These are phyloP conservation scores for Tetrapisispora nanseiensis DNA, from an alignment of 805 yeast genomes.

Conservation along the genomic window DNA sequence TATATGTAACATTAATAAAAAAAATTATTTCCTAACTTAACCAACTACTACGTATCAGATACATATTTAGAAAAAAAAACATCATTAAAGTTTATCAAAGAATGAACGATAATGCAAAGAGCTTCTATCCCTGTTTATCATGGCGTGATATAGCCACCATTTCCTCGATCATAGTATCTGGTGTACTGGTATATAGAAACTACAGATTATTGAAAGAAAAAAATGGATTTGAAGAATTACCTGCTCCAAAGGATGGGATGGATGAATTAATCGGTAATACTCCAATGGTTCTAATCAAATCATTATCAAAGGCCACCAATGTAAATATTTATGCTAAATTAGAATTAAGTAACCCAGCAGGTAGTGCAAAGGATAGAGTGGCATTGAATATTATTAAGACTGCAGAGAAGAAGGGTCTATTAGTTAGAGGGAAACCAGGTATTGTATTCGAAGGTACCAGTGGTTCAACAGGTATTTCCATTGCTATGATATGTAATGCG, in stretches of 20 bases:
- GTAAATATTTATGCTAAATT: constrained; percentile 79
- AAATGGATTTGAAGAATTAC: neutral
- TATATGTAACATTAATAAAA: too few relatives aligned
- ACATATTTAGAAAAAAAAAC: too few relatives aligned
- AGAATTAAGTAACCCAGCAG: constrained; percentile 84
- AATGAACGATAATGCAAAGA: constrained; percentile 4
- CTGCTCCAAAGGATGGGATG: constrained; percentile 38
- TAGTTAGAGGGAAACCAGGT: constrained; percentile 51
- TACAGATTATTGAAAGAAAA: neutral
- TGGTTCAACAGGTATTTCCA: constrained; percentile 92
- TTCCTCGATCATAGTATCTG: constrained; percentile 5
- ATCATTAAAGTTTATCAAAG: too few relatives aligned
- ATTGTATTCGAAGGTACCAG: constrained; percentile 87
- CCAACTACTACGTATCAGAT: too few relatives aligned
- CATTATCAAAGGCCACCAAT: constrained; percentile 64
- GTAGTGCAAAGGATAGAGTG: constrained; percentile 91
- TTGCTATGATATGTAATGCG: constrained; percentile 83
- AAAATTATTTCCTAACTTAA: too few relatives aligned
- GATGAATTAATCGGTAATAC: constrained; percentile 85
- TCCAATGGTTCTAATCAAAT: constrained; percentile 64
- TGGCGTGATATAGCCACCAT: constrained; percentile 9
- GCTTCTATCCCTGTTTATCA: neutral
- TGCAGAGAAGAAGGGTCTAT: constrained; percentile 49
- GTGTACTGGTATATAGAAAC: neutral
- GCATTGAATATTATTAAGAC: constrained; percentile 73